Percentiles rank a stretch among this genome's conserved stretches.
These are phyloP conservation scores for Abrus precatorius DNA, from an alignment of 306 rosid genomes.

Conservation along the genomic window DNA sequence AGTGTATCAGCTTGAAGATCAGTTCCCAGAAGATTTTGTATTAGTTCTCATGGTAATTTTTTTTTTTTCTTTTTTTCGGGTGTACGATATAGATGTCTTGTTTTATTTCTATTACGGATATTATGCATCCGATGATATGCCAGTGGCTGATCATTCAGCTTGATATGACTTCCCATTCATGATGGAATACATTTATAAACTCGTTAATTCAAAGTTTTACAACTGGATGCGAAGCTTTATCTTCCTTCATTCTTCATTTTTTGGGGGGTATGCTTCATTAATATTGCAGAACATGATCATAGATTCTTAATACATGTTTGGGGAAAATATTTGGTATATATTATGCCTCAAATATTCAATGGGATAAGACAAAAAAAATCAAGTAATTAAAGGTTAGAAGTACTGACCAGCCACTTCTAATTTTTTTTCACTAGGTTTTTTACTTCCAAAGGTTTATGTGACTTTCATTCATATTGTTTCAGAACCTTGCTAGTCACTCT, in stretches of 20 bases:
- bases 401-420: neutral
- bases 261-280: neutral
- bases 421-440: neutral
- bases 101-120: slow-evolving; percentile 8
- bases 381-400: slow-evolving; percentile 1
- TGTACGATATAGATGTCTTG: slow-evolving; percentile 5
- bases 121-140: neutral
- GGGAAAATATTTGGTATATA: slow-evolving; percentile 10
- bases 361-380: slow-evolving; percentile 12
- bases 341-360: slow-evolving; percentile 27
- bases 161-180: slow-evolving; percentile 26
- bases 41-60: slow-evolving; percentile 75
- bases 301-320: slow-evolving; percentile 13
- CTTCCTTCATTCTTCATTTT: slow-evolving; percentile 22
- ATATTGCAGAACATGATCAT: slow-evolving; percentile 22
- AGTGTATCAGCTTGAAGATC: slow-evolving; percentile 93
- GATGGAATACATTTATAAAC: slow-evolving; percentile 12
- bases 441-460: slow-evolving; percentile 11
- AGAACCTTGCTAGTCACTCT: slow-evolving; percentile 10
- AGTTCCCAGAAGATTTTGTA: slow-evolving; percentile 91
- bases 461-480: slow-evolving; percentile 15
- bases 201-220: slow-evolving; percentile 23
- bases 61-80: neutral
- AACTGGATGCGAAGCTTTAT: slow-evolving; percentile 7
- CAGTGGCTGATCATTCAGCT: slow-evolving; percentile 39